phyloP scores from a whole-genome alignment of 331 rosid genomes.

The Malus hybrid region DNA sequence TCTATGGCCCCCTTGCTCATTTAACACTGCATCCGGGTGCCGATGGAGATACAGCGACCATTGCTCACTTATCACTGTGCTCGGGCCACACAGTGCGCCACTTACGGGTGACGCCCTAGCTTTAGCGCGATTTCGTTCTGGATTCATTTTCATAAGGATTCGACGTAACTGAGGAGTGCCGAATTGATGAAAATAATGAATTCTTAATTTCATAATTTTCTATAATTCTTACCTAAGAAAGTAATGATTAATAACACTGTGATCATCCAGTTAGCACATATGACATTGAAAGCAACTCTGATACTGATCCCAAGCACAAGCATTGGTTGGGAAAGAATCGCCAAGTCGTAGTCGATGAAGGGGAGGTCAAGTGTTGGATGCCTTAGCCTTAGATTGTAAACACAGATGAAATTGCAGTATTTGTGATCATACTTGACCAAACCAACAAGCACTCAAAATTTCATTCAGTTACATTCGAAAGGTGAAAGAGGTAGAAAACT shows the following conservation, averaged over 20 bases:
- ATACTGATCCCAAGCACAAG: slow-evolving; percentile 29
- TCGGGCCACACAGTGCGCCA: no score
- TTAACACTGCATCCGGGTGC: no score
- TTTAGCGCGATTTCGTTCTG: no score
- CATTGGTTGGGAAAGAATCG: slow-evolving; percentile 34
- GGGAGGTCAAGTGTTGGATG: slow-evolving; percentile 35
- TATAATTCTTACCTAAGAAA: slow-evolving; percentile 14
- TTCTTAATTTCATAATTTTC: background rate
- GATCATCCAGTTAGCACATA: slow-evolving; percentile 35
- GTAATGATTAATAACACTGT: slow-evolving; percentile 18
- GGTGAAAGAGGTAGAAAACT: background rate
- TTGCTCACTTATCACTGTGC: no score
- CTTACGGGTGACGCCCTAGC: no score
- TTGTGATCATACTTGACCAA: slow-evolving; percentile 25
- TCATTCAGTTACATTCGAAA: background rate
- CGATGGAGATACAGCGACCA: no score
- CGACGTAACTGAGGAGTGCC: no score
- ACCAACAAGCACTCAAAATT: background rate
- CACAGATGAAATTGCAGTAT: slow-evolving; percentile 27
- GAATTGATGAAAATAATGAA: background rate
- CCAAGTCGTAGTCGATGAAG: slow-evolving; percentile 29
- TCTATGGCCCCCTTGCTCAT: no score
- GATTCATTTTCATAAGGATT: no score
- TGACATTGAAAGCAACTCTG: slow-evolving; percentile 29
- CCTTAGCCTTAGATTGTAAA: slow-evolving; percentile 23